These are phyloP conservation scores for Rhinocladiella mackenziei DNA, from an alignment of 2,329 filamentous ascomycete genomes.

Conservation along the genomic window DNA sequence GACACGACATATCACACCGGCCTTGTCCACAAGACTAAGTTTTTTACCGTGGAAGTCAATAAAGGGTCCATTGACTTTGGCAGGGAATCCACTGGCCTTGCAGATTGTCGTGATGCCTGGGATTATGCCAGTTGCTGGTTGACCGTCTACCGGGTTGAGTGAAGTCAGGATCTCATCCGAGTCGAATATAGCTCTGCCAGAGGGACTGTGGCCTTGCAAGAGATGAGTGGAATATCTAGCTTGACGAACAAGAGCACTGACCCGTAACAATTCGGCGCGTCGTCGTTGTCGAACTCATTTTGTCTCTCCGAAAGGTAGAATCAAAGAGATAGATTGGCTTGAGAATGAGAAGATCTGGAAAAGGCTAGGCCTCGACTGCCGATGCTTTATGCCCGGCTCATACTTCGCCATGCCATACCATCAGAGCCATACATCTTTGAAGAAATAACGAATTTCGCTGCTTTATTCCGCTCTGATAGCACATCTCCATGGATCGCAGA, in stretches of 20 bases:
- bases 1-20: not conserved
- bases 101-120: conserved; percentile 27
- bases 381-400: too few relatives aligned
- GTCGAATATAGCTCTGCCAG: conserved; percentile 5
- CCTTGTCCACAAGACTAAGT: not conserved
- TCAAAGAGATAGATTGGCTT: not conserved
- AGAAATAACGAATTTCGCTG: too few relatives aligned
- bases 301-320: not conserved
- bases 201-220: not conserved
- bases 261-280: not conserved
- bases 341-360: too few relatives aligned
- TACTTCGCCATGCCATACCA: too few relatives aligned
- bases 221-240: not conserved
- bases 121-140: conserved; percentile 2
- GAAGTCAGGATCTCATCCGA: not conserved
- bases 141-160: not conserved
- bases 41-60: conserved; percentile 15
- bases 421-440: too few relatives aligned
- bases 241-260: not conserved
- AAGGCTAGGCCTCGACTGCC: too few relatives aligned
- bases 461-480: too few relatives aligned
- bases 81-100: conserved; percentile 23
- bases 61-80: conserved; percentile 22
- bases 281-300: not conserved
- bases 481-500: too few relatives aligned